phyloP scores from a whole-genome alignment of 257 asterid genomes.

The Ocimum tenuiflorum region DNA sequence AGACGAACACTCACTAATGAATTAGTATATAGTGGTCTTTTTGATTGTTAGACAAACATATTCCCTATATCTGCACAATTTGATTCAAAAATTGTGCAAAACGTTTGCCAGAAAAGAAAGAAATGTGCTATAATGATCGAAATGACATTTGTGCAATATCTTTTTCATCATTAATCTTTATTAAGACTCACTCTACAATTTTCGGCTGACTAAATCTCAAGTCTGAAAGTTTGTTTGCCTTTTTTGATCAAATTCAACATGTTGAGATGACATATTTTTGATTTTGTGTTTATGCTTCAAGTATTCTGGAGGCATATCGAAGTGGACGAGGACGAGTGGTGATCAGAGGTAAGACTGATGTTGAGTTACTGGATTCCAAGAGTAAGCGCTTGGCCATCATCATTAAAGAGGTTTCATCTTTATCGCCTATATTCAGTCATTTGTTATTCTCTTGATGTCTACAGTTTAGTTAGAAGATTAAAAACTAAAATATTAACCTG shows the following conservation, averaged over 20 bases:
- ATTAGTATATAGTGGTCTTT: not conserved
- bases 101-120: not conserved
- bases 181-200: not conserved
- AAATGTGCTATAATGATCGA: not conserved
- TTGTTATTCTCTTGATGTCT: slow-evolving; percentile 2
- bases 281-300: slow-evolving; percentile 24
- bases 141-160: not conserved
- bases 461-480: not conserved
- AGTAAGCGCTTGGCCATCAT: slow-evolving; percentile 81
- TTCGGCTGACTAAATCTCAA: not conserved
- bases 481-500: not conserved
- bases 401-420: slow-evolving; percentile 76
- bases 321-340: slow-evolving; percentile 89
- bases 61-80: not conserved
- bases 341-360: slow-evolving; percentile 92
- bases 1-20: not conserved
- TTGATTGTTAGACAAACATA: not conserved
- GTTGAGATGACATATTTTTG: not conserved
- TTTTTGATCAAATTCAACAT: not conserved
- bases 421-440: slow-evolving; percentile 14
- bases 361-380: slow-evolving; percentile 76
- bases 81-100: not conserved
- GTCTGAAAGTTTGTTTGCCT: not conserved
- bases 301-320: slow-evolving; percentile 90
- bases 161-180: not conserved